Conservation (phyloP, 805 yeast species). For the Kodamaea restingae region DNA sequence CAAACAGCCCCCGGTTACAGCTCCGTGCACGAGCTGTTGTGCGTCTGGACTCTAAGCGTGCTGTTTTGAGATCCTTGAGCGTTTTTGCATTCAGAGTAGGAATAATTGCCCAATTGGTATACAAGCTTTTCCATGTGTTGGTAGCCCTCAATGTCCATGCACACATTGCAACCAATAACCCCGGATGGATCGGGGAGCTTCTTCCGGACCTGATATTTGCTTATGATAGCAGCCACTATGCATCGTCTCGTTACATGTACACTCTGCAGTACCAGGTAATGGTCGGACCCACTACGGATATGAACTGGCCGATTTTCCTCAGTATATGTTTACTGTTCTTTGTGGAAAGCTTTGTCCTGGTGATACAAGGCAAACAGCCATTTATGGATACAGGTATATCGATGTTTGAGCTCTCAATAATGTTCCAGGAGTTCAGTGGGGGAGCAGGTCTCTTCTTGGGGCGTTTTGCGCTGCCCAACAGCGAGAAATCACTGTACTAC, state of each 20-base stretch:
- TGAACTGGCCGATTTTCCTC: conserved; percentile 56
- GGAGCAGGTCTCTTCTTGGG: conserved; percentile 18
- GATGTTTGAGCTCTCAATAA: conserved; percentile 69
- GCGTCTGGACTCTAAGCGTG: neutral
- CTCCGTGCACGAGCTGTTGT: conserved; percentile 5
- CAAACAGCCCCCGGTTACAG: conserved; percentile 21
- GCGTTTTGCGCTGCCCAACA: conserved; percentile 4
- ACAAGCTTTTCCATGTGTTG: conserved; percentile 25
- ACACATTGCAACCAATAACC: conserved; percentile 9
- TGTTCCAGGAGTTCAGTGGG: conserved; percentile 67
- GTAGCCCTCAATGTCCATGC: conserved; percentile 28
- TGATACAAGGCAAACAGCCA: conserved; percentile 51
- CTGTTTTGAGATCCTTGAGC: conserved; percentile 17
- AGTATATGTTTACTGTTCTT: conserved; percentile 59
- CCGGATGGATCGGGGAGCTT: conserved; percentile 4
- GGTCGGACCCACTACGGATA: conserved; percentile 48
- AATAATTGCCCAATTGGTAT: conserved; percentile 23
- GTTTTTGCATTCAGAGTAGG: conserved; percentile 25
- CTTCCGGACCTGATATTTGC: conserved; percentile 19
- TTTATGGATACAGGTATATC: conserved; percentile 66
- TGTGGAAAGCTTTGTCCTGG: conserved; percentile 61
- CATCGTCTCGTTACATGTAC: conserved; percentile 24
- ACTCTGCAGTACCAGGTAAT: conserved; percentile 26
- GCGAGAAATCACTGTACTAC: neutral
- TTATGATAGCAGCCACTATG: conserved; percentile 21